phyloP scores from a whole-genome alignment of 2,329 filamentous ascomycete genomes.

The Verticillium albo-atrum region DNA sequence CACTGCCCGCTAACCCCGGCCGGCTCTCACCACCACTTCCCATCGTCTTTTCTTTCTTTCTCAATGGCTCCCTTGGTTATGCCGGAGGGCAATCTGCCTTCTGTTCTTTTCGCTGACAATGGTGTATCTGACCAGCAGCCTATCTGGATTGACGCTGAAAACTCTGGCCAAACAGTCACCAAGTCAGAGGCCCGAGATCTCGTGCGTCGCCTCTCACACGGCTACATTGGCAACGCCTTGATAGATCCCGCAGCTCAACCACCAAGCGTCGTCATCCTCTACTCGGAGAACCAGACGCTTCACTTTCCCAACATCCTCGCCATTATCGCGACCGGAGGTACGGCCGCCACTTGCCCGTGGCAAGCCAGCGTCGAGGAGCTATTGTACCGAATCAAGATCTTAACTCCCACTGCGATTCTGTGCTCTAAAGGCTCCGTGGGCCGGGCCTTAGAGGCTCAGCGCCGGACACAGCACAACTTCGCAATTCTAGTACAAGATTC shows the following conservation, averaged over 20 bases:
- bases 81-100: background rate
- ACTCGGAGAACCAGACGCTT: background rate
- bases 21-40: no score
- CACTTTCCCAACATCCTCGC: background rate
- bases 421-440: background rate
- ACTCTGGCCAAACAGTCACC: background rate
- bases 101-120: background rate
- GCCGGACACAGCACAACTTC: background rate
- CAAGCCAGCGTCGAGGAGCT: background rate
- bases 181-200: background rate
- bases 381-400: background rate
- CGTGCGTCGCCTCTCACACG: background rate
- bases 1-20: no score
- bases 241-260: background rate
- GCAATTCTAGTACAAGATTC: background rate
- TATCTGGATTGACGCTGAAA: background rate
- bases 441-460: background rate
- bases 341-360: background rate
- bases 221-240: background rate
- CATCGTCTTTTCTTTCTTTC: no score
- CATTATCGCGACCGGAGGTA: background rate
- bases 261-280: background rate
- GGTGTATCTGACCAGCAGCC: background rate
- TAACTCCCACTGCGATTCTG: background rate
- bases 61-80: no score